phyloP scores from a whole-genome alignment of 345 rosid genomes.

The Aquilaria yunnanensis region DNA sequence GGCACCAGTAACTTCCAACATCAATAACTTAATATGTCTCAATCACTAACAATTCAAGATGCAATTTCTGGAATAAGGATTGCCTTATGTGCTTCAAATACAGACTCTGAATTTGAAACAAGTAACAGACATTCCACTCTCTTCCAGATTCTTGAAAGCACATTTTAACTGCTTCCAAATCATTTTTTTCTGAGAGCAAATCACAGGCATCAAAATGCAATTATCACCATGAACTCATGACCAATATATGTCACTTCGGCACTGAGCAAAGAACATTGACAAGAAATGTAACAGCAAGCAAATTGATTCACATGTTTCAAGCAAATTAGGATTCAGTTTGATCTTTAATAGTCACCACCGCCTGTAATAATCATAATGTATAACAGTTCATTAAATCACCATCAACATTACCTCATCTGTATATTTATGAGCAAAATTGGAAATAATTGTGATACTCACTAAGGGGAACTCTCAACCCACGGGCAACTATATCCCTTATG shows the following conservation, averaged over 20 bases:
- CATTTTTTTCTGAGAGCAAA: too few species aligned
- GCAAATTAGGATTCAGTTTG: slow-evolving; percentile 1
- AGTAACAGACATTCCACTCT: too few species aligned
- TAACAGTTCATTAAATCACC: background rate
- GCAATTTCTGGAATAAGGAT: too few species aligned
- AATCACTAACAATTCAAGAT: too few species aligned
- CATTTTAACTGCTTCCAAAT: too few species aligned
- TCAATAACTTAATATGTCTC: too few species aligned
- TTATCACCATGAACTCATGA: slow-evolving; percentile 2
- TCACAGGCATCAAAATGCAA: background rate
- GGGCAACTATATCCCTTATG: slow-evolving; percentile 53
- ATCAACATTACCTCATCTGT: slow-evolving; percentile 2
- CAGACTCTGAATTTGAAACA: too few species aligned
- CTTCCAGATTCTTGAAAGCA: too few species aligned
- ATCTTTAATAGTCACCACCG: background rate
- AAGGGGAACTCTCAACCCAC: slow-evolving; percentile 76
- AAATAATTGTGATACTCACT: slow-evolving; percentile 39
- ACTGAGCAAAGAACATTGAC: background rate
- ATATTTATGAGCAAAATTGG: background rate
- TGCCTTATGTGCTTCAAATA: too few species aligned
- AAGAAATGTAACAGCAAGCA: slow-evolving; percentile 1
- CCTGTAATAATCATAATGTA: background rate
- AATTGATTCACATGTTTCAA: background rate
- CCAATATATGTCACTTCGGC: background rate
- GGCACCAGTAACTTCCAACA: too few species aligned